Base-by-base conservation (phyloP, 148 eudicot genomes). In the Hydrangea macrophylla region DNA sequence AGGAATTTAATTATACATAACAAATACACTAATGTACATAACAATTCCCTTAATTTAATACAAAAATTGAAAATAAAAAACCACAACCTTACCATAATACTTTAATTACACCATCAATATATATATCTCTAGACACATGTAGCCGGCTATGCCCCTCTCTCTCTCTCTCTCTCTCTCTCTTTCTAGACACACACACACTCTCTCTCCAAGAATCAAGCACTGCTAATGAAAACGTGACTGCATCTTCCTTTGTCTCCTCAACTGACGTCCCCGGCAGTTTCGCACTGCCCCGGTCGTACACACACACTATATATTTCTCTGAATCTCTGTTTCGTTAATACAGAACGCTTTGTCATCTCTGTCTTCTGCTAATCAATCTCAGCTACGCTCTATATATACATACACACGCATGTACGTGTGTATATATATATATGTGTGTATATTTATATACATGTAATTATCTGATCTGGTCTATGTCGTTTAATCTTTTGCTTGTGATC, bases 261-360 rank as follows among this genome's bases (percentile, higher is more conserved):
- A n/a, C 58, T 50, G 23, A 30, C 44, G 40, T 22, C 26, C 57
- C n/a, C 42, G 69, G 42, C 69, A n/a, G 39, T 54, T 65, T 32
- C n/a, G n/a, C 42, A 12, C 42, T 58, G 20, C 30, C 7, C 39
- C 68, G 24, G 26, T n/a, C 24, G 17, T 17, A 15, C 7, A 30
- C 17, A 6, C 67, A 8, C 33, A 28, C 37, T 64, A 55, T 63
- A 23, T 42, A 23, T 62, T 33, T 61, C 0, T 42, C 11, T 13
- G 18, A 2, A 10, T 42, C 1, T 42, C 1, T 42, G 3, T 42
- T 1, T 42, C 2, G 11, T 10, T 42, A 42, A 42, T 42, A 15
- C 23, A 48, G n/a, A 48, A 15, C 22, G 0, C 26, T 25, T 55
- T 48, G 37, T 44, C 35, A 17, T 64, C 55, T 42, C 17, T 26